These are phyloP conservation scores for Botrytis elliptica DNA, from an alignment of 2,329 filamentous ascomycete species.

Conservation along the genomic window DNA sequence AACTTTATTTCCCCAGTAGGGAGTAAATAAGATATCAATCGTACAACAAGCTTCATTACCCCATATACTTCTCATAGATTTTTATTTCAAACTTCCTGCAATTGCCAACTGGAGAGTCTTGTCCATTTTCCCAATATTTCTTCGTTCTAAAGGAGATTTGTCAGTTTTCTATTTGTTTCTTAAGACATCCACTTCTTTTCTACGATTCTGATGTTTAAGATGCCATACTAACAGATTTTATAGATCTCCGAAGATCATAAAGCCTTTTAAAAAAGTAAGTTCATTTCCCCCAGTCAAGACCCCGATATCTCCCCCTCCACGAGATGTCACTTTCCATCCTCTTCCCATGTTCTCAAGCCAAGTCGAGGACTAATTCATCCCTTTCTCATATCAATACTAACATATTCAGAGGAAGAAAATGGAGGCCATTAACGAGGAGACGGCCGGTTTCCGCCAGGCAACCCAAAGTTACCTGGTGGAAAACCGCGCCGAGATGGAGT, in stretches of 20 bases:
- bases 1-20: neutral
- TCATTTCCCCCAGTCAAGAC: no score
- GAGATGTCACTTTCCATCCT: no score
- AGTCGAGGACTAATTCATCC: no score
- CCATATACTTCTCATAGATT: neutral
- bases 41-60: neutral
- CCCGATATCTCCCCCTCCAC: neutral
- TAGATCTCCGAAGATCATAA: neutral
- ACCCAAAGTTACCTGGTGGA: neutral
- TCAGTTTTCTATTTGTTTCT: neutral
- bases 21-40: neutral
- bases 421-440: neutral
- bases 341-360: neutral
- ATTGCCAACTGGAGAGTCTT: neutral
- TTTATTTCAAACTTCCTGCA: neutral
- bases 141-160: neutral
- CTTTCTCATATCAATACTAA: neutral
- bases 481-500: slow-evolving; percentile 6
- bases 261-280: neutral
- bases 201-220: neutral
- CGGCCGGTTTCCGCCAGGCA: neutral
- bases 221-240: neutral
- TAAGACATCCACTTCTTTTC: neutral
- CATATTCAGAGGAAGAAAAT: neutral
- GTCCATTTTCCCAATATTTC: neutral